Evolutionary conservation across 2,329 filamentous ascomycete genomes (phyloP).

Genomic region (Tolypocladium nubicola): DNA sequence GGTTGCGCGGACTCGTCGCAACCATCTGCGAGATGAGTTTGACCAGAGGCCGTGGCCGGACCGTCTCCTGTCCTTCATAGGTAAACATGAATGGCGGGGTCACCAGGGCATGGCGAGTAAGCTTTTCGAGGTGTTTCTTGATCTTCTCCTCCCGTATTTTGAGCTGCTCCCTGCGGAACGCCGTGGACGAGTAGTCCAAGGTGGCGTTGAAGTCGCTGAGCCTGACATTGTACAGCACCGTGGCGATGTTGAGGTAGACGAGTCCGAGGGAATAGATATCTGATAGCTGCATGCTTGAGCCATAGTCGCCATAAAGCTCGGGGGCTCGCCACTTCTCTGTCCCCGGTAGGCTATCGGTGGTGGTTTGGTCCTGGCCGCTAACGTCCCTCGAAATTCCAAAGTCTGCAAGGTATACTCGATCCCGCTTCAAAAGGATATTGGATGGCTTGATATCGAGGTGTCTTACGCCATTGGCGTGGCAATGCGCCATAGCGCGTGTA

Average conservation of each 20-base stretch:
- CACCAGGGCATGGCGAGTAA: conserved; percentile 22
- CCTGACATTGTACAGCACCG: conserved; percentile 29
- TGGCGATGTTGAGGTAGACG: conserved; percentile 33
- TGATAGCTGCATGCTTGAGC: conserved; percentile 33
- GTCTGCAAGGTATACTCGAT: conserved; percentile 35
- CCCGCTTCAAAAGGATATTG: conserved; percentile 34
- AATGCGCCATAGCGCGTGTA: conserved; percentile 30
- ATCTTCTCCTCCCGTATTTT: conserved; percentile 22
- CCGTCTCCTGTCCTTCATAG: conserved; percentile 24
- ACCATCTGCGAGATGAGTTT: conserved; percentile 26
- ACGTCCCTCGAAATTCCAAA: conserved; percentile 39
- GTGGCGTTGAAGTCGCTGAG: conserved; percentile 28
- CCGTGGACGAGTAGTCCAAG: conserved; percentile 17
- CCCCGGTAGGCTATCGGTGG: conserved; percentile 28
- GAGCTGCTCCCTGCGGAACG: conserved; percentile 21
- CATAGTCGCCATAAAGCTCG: conserved; percentile 25
- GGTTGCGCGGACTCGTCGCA: conserved; percentile 16
- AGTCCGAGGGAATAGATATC: conserved; percentile 38
- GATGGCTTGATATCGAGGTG: conserved; percentile 38
- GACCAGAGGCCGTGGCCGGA: conserved; percentile 28
- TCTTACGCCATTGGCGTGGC: conserved; percentile 29
- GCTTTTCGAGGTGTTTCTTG: conserved; percentile 19
- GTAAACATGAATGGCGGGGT: conserved; percentile 25
- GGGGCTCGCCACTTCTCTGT: conserved; percentile 35
- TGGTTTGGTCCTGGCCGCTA: conserved; percentile 31